Conservation (phyloP, 1,284 basidiomycete species). For the Boletus chippewaensis region DNA sequence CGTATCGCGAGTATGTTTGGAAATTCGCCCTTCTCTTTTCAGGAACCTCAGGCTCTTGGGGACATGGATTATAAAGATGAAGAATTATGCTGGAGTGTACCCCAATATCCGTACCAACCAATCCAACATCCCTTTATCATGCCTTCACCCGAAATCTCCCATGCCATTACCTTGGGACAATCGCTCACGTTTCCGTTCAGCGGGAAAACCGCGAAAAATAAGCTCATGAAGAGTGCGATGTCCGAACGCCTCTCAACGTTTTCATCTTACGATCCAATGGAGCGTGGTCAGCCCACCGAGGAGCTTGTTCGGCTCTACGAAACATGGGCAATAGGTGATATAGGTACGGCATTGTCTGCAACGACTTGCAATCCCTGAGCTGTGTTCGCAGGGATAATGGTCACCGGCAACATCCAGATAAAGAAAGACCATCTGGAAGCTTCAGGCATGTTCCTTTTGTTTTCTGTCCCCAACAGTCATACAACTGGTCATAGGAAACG, state of each 20-base stretch:
- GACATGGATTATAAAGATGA: slow-evolving; percentile 22
- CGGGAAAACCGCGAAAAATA: slow-evolving; percentile 28
- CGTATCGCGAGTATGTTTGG: slow-evolving; percentile 15
- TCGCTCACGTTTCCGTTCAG: slow-evolving; percentile 29
- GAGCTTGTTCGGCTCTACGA: slow-evolving; percentile 31
- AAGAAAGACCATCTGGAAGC: slow-evolving; percentile 32
- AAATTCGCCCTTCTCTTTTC: slow-evolving; percentile 9
- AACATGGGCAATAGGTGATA: slow-evolving; percentile 30
- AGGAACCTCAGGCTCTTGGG: slow-evolving; percentile 10
- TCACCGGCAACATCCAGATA: slow-evolving; percentile 31
- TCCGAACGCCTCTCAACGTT: slow-evolving; percentile 32
- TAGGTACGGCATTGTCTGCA: slow-evolving; percentile 20
- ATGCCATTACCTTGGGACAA: slow-evolving; percentile 23
- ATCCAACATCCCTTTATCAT: slow-evolving; percentile 15
- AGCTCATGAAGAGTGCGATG: slow-evolving; percentile 33
- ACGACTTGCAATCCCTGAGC: slow-evolving; percentile 1
- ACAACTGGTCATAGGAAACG: slow-evolving; percentile 20
- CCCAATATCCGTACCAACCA: slow-evolving; percentile 17
- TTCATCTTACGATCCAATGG: slow-evolving; percentile 25
- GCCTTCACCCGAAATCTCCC: slow-evolving; percentile 13
- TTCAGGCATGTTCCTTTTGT: slow-evolving; percentile 19
- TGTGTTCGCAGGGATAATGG: slow-evolving; percentile 24
- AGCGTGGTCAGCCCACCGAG: slow-evolving; percentile 31
- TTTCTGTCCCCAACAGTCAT: not conserved
- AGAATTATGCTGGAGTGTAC: slow-evolving; percentile 3